These are phyloP conservation scores for Coemansia pectinata DNA, from an alignment of 192 early-diverging fungal species.

Conservation along the genomic window DNA sequence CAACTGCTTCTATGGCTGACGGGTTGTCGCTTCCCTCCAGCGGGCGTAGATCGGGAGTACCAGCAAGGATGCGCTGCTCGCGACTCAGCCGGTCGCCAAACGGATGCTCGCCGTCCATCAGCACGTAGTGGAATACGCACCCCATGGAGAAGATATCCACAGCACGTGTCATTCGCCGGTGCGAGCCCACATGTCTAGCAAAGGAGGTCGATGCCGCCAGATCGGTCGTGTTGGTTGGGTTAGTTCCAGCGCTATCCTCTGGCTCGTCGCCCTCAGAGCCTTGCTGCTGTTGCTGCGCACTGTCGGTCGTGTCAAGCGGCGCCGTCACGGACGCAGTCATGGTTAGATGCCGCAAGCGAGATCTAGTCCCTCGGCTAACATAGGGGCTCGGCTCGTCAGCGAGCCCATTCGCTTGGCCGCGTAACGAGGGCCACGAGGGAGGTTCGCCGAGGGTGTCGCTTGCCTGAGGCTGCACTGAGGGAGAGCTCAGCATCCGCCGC, in stretches of 20 bases:
- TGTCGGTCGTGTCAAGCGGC: neutral
- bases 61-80: constrained; percentile 87
- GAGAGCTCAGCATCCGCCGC: constrained; percentile 9
- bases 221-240: constrained; percentile 17
- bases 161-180: constrained; percentile 70
- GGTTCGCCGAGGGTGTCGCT: constrained; percentile 1
- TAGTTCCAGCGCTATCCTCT: constrained; percentile 26
- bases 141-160: constrained; percentile 97
- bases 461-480: neutral
- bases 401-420: neutral
- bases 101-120: constrained; percentile 89
- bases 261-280: constrained; percentile 23
- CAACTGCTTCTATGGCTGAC: constrained; percentile 81
- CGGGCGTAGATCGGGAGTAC: constrained; percentile 68
- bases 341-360: constrained; percentile 35
- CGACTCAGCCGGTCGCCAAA: constrained; percentile 91
- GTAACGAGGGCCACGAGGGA: constrained; percentile 35
- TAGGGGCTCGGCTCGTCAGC: constrained; percentile 47
- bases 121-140: constrained; percentile 93
- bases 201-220: constrained; percentile 7
- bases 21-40: constrained; percentile 66
- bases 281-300: constrained; percentile 14
- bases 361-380: constrained; percentile 46
- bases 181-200: constrained; percentile 8
- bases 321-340: constrained; percentile 8